A percentile compares a stretch with the other conserved stretches of the same genome.
Evolutionary conservation across 2,329 filamentous ascomycete genomes (phyloP).

Genomic region (Daldinia sp.): DNA sequence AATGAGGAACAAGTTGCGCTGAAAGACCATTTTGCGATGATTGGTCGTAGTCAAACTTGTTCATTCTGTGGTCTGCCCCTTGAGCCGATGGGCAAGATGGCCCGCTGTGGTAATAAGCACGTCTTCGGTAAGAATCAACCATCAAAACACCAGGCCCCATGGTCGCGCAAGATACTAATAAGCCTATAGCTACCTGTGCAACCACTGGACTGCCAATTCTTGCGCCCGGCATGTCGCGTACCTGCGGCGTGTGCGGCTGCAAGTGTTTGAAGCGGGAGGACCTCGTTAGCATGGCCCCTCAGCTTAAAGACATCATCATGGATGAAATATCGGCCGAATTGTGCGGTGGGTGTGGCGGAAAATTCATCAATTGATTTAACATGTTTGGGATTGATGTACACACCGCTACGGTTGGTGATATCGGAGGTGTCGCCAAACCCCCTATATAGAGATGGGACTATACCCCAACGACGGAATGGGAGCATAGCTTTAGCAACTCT

Average conservation of each 20-base stretch:
- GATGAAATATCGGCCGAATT: constrained; percentile 47
- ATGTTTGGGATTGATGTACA: not conserved
- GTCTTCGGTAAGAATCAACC: constrained; percentile 51
- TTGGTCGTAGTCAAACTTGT: constrained; percentile 57
- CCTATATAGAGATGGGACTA: not conserved
- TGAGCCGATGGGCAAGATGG: constrained; percentile 51
- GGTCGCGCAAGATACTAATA: constrained; percentile 1
- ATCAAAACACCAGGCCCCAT: not conserved
- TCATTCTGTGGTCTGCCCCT: constrained; percentile 60
- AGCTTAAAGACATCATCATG: constrained; percentile 41
- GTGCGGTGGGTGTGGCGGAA: constrained; percentile 51
- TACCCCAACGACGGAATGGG: not conserved
- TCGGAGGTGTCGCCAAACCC: not conserved
- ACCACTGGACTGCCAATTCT: constrained; percentile 67
- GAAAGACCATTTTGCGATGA: constrained; percentile 55
- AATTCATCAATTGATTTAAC: constrained; percentile 46
- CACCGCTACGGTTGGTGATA: not conserved
- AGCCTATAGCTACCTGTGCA: constrained; percentile 61
- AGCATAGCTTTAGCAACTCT: not conserved
- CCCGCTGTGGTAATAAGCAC: constrained; percentile 57
- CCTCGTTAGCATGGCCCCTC: constrained; percentile 50
- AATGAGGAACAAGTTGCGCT: constrained; percentile 43
- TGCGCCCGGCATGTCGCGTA: constrained; percentile 64
- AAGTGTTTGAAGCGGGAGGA: constrained; percentile 62
- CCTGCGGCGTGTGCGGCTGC: constrained; percentile 67